These are phyloP conservation scores for Colletotrichum tropicicola DNA, from an alignment of 2,329 filamentous ascomycete genomes.

Conservation along the genomic window DNA sequence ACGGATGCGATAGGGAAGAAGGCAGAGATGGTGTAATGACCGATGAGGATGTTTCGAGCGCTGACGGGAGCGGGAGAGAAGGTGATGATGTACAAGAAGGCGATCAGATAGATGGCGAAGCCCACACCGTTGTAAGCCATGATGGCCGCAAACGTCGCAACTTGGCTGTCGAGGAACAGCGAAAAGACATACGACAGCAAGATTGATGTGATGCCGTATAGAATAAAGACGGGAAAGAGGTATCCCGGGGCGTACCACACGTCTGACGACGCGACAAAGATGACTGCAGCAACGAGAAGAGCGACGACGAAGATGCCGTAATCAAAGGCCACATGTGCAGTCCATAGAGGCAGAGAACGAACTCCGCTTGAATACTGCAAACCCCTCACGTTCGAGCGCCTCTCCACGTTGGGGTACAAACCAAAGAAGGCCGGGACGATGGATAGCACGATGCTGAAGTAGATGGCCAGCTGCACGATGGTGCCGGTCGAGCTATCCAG, in stretches of 20 bases:
- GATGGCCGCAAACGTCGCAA: constrained; percentile 85
- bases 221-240: constrained; percentile 72
- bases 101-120: constrained; percentile 77
- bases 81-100: constrained; percentile 67
- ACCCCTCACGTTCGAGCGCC: constrained; percentile 80
- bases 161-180: constrained; percentile 79
- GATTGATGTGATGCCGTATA: constrained; percentile 79
- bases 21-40: constrained; percentile 78
- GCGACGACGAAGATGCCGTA: constrained; percentile 76
- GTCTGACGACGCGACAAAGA: constrained; percentile 71
- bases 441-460: constrained; percentile 81
- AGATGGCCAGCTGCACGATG: constrained; percentile 82
- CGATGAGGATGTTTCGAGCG: constrained; percentile 71
- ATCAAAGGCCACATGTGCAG: constrained; percentile 84
- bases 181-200: constrained; percentile 84
- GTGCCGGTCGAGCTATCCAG: constrained; percentile 70
- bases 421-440: constrained; percentile 88
- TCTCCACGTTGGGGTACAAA: constrained; percentile 85
- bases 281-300: constrained; percentile 72
- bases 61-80: constrained; percentile 59
- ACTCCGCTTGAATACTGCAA: constrained; percentile 94
- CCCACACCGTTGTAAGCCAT: constrained; percentile 78
- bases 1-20: constrained; percentile 82
- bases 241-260: constrained; percentile 85
- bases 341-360: constrained; percentile 81